These are phyloP conservation scores for Phytopythium kandeliae DNA, from an alignment of 352 stramenopile genomes.

Conservation along the genomic window DNA sequence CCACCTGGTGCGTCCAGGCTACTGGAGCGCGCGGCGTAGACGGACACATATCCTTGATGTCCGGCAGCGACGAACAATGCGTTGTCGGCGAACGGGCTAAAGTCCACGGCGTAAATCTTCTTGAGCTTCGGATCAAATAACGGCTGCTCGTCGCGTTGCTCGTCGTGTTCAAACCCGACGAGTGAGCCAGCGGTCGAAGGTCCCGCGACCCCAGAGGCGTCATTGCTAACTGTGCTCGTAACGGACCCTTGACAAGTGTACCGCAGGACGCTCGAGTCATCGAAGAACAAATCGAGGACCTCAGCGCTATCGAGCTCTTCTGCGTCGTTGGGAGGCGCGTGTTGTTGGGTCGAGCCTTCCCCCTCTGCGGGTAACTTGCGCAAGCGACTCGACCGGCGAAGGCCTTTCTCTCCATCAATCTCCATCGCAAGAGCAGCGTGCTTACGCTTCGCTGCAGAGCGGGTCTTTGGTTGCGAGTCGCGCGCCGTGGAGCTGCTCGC, in stretches of 20 bases:
- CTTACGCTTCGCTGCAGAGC: slow-evolving; percentile 8
- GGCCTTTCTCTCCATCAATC: slow-evolving; percentile 2
- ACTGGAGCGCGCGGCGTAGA: slow-evolving; percentile 16
- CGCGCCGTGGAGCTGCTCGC: neutral
- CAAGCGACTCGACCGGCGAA: slow-evolving; percentile 29
- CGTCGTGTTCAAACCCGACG: slow-evolving; percentile 17
- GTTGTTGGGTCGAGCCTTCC: neutral
- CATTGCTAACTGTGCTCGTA: neutral
- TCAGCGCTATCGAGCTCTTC: slow-evolving; percentile 6
- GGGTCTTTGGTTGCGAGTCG: neutral
- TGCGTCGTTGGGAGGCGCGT: slow-evolving; percentile 3
- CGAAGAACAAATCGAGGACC: slow-evolving; percentile 16
- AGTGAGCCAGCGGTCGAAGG: slow-evolving; percentile 4
- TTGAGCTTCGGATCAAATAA: slow-evolving; percentile 28
- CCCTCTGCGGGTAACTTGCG: slow-evolving; percentile 11
- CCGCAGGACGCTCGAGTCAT: slow-evolving; percentile 23
- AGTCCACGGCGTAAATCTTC: slow-evolving; percentile 40
- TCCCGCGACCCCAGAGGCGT: neutral
- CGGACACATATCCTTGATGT: slow-evolving; percentile 40
- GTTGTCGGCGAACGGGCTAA: slow-evolving; percentile 33
- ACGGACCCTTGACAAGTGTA: slow-evolving; percentile 19
- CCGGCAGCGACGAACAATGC: slow-evolving; percentile 32
- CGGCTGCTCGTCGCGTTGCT: slow-evolving; percentile 6
- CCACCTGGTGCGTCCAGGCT: slow-evolving; percentile 7
- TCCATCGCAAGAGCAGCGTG: neutral